phyloP scores from a whole-genome alignment of 805 yeast species.

The Metschnikowia bowlesiae region DNA sequence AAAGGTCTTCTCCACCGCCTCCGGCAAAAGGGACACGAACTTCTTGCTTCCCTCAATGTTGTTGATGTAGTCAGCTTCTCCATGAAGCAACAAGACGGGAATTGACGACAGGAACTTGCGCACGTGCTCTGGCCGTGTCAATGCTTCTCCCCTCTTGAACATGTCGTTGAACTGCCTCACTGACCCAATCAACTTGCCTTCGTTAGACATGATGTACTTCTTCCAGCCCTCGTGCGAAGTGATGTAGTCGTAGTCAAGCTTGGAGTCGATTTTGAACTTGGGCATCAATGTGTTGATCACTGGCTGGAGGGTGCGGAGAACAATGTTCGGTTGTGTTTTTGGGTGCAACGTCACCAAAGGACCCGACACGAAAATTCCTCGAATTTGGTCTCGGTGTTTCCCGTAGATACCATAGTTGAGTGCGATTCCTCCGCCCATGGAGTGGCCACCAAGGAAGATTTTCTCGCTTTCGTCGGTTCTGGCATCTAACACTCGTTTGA shows the following conservation, averaged over 20 bases:
- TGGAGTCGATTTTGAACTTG: constrained; percentile 49
- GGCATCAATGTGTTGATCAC: constrained; percentile 40
- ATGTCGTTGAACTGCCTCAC: constrained; percentile 63
- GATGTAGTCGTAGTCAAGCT: constrained; percentile 49
- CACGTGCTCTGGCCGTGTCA: constrained; percentile 37
- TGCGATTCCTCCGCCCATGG: constrained; percentile 78
- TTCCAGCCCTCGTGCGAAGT: constrained; percentile 47
- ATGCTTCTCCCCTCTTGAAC: constrained; percentile 54
- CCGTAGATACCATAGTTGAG: constrained; percentile 62
- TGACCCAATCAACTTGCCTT: constrained; percentile 41
- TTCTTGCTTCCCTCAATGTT: constrained; percentile 43
- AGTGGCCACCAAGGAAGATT: constrained; percentile 59
- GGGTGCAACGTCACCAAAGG: constrained; percentile 62
- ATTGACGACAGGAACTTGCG: constrained; percentile 33
- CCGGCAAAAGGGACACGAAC: constrained; percentile 35
- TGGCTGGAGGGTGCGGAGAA: constrained; percentile 41
- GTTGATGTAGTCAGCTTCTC: constrained; percentile 59
- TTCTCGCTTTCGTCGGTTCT: constrained; percentile 28
- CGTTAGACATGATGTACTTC: constrained; percentile 38
- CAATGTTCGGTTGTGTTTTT: constrained; percentile 49
- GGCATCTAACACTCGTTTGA: constrained; percentile 41
- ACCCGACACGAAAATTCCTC: constrained; percentile 48
- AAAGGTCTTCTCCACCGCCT: constrained; percentile 30
- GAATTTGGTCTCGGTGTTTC: constrained; percentile 40
- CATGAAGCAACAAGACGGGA: constrained; percentile 58